Conservation (phyloP, 2,329 filamentous ascomycete genomes). For the Sordariomycetes sp. region DNA sequence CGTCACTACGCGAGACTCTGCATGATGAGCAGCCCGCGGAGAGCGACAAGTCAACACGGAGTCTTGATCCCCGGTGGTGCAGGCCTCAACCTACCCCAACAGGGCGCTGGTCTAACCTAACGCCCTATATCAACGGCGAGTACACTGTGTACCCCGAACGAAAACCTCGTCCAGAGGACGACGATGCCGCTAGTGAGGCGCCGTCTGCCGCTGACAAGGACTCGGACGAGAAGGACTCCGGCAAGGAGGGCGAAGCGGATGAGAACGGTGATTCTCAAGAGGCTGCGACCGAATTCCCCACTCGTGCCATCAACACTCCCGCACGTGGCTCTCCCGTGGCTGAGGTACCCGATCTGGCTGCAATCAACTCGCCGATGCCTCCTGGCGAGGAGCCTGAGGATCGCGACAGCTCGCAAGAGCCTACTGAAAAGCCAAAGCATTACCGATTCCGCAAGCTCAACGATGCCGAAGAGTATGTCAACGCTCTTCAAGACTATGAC, state of each 20-base stretch:
- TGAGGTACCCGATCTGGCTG: constrained; percentile 26
- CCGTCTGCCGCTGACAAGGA: constrained; percentile 21
- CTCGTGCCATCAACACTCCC: constrained; percentile 27
- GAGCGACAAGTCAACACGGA: neutral
- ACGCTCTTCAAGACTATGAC: constrained; percentile 39
- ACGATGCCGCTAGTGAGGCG: constrained; percentile 19
- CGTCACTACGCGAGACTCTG: neutral
- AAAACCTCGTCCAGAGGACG: constrained; percentile 19
- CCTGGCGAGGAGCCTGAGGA: constrained; percentile 25
- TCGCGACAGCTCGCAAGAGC: constrained; percentile 23
- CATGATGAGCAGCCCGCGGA: neutral
- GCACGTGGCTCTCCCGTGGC: constrained; percentile 26
- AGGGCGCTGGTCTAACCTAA: constrained; percentile 28
- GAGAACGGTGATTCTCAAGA: constrained; percentile 22
- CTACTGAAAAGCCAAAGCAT: constrained; percentile 15
- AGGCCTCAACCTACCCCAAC: constrained; percentile 18
- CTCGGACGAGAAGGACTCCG: constrained; percentile 14
- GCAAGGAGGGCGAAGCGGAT: constrained; percentile 12
- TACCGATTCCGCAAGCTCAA: constrained; percentile 42
- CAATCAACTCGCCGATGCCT: constrained; percentile 26
- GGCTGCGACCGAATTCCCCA: constrained; percentile 20
- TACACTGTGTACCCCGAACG: constrained; percentile 28
- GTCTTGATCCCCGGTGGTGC: constrained; percentile 1
- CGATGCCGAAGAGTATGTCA: constrained; percentile 37
- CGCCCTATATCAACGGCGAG: constrained; percentile 29